A percentile compares a stretch with the other conserved stretches of the same genome.
phyloP scores from a whole-genome alignment of 1,284 basidiomycete species.

The Cystobasidium sp. region DNA sequence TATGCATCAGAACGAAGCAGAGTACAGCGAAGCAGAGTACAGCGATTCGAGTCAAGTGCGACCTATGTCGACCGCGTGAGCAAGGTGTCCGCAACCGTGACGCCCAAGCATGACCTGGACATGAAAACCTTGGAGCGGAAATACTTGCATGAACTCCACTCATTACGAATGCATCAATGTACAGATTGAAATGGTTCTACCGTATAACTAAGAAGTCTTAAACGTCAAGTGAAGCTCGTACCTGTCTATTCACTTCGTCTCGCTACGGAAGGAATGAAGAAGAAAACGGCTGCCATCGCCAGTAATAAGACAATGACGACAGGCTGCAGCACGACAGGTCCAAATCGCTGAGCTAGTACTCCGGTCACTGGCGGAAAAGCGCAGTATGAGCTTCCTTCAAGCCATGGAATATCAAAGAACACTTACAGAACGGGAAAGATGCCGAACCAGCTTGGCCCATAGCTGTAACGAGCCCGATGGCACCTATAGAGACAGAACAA shows the following conservation, averaged over 20 bases:
- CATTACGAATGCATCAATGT: too few relatives aligned
- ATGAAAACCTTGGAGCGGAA: too few relatives aligned
- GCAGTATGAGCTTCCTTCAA: not conserved
- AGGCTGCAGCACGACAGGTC: slow-evolving; percentile 36
- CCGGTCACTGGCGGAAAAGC: slow-evolving; percentile 17
- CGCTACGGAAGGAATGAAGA: slow-evolving; percentile 34
- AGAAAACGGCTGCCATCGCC: slow-evolving; percentile 35
- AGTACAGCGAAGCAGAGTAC: too few relatives aligned
- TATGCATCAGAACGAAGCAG: too few relatives aligned
- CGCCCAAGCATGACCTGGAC: too few relatives aligned
- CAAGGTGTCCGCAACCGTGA: too few relatives aligned
- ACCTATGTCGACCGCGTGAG: too few relatives aligned
- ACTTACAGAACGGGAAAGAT: slow-evolving; percentile 31
- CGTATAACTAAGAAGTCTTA: too few relatives aligned
- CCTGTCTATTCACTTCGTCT: slow-evolving; percentile 33
- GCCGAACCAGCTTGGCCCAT: slow-evolving; percentile 38
- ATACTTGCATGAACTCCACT: too few relatives aligned
- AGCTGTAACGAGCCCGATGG: slow-evolving; percentile 39
- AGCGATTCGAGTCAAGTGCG: too few relatives aligned
- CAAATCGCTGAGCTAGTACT: slow-evolving; percentile 31
- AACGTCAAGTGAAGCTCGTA: not conserved
- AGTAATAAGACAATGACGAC: slow-evolving; percentile 28
- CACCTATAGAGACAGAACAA: slow-evolving; percentile 8
- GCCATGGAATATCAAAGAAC: not conserved
- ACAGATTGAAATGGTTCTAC: too few relatives aligned